Evolutionary conservation across 179 eudicot species (phyloP), one percentile per base, ranked within the genome.

Genomic region (Spinacia oleracea): DNA sequence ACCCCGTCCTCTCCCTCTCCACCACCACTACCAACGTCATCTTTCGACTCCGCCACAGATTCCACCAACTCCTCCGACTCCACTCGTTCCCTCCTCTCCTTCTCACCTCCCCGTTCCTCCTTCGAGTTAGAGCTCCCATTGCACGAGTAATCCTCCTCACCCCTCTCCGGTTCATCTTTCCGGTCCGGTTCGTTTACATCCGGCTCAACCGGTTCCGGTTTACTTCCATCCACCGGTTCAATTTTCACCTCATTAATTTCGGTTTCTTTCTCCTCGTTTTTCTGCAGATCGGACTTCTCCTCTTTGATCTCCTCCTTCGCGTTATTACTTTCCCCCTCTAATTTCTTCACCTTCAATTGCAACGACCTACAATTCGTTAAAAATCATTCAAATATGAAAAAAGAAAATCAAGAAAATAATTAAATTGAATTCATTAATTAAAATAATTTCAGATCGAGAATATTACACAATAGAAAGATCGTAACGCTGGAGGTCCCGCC

Each of bases 401-500:
- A 46, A 23, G 21, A 35, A 9, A 8, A n/a, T 21, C 58, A 42
- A n/a, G 0, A 20, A 43, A 70, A 1, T 64, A 62, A 60, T 18
- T 48, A 46, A 35, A 34, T 51, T 21, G 21, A 27, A 29, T n/a
- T 62, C 10, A 45, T 20, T 34, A 46, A 64, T 32, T 6, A 34
- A 42, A 11, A 50, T 50, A 40, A 43, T 20, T n/a, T 20, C 1
- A 64, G 69, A 73, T 72, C 74, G 38, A 51, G 55, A 73, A 25
- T 66, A 50, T 73, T 90, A 92, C 98, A 86, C 86, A 87, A 94
- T 94, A 70, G 93, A 92, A 16, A 88, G 85, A 86, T 94, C 98
- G 88, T 86, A 87, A 8, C 89, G 96, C 25, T 91, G 81, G 29
- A 94, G 86, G 53, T 90, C 92, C 8, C 90, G 85, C 32, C 79